Base-by-base conservation (phyloP, 164 flowering plant genomes). In the Pachysandra terminalis region DNA sequence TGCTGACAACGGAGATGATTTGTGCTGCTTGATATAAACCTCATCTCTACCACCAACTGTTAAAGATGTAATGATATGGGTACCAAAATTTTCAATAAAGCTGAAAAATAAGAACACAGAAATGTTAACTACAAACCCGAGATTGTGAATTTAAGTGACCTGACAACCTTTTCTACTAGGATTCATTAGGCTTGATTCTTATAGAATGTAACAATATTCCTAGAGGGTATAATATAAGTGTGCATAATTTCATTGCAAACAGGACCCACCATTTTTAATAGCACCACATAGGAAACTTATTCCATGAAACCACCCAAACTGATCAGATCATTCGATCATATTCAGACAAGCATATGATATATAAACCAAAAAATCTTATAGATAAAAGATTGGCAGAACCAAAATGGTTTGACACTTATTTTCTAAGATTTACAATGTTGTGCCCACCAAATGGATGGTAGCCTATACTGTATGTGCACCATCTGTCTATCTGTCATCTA, bases 41-140 rank as follows among this genome's bases (percentile, higher is more conserved):
- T 88, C 89, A 75, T 95, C 99, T 80, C 97, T 82, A 74, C 99
- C 99, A 66, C 99, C 99, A 70, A 95, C 79, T 25, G 99, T 90
- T 64, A 81, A 87, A 64, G 99, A 95, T 22, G 94, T 89, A 56
- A 95, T 85, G 52, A 95, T 79, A 82, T 95, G 98, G 14, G 99
- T 95, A 49, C 99, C 98, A 77, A 73, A 95, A 81, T 83, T 92
- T 79, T 92, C 98, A 77, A 95, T 95, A 64, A 95, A 95, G 81
- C 99, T 95, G 96, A 40, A 72, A 75, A 58, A 37, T 60, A 59
- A 80, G 26, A 26, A 58, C 53, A 64, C 13, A 22, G 13, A 67
- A 58, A 19, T 48, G 15, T 32, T 68, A 28, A 37, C 69, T 37
- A 77, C 61, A 67, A 54, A 72, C 28, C 1, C n/a, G 23, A 56